These are phyloP conservation scores for Lactifluus subvellereus DNA, from an alignment of 768 basidiomycete genomes.

Conservation along the genomic window DNA sequence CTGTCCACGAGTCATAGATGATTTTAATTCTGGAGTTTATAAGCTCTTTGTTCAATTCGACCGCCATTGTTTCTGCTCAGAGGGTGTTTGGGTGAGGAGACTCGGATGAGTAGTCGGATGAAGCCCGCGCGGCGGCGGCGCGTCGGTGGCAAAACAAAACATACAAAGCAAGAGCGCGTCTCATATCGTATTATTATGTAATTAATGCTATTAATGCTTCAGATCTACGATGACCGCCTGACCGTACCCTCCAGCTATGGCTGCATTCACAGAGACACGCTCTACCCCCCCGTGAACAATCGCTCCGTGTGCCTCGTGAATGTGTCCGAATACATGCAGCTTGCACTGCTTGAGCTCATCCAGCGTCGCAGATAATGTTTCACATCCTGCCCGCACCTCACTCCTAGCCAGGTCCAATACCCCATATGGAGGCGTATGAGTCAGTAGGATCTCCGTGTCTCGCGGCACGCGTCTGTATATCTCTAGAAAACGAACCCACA, in stretches of 20 bases:
- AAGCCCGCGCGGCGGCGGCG: not conserved
- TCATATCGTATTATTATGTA: slow-evolving; percentile 7
- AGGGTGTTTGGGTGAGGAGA: slow-evolving; percentile 21
- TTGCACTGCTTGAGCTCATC: slow-evolving; percentile 28
- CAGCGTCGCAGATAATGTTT: slow-evolving; percentile 28
- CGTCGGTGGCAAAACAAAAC: slow-evolving; percentile 9
- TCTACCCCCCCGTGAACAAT: slow-evolving; percentile 12
- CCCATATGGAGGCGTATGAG: slow-evolving; percentile 34
- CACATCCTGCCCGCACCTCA: slow-evolving; percentile 32
- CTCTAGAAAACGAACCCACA: slow-evolving; percentile 9
- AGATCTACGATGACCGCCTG: slow-evolving; percentile 33
- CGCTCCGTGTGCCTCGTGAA: slow-evolving; percentile 36
- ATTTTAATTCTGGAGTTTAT: slow-evolving; percentile 32
- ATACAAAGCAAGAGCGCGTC: slow-evolving; percentile 6
- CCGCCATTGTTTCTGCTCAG: slow-evolving; percentile 42
- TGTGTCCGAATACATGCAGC: slow-evolving; percentile 39
- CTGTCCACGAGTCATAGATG: slow-evolving; percentile 34
- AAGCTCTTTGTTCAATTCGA: slow-evolving; percentile 55
- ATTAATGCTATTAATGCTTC: slow-evolving; percentile 12
- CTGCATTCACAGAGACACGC: slow-evolving; percentile 33
- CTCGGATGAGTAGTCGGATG: not conserved
- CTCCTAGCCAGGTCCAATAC: slow-evolving; percentile 30
- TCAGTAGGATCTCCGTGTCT: slow-evolving; percentile 37
- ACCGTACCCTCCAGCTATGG: slow-evolving; percentile 26
- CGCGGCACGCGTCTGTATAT: slow-evolving; percentile 32